phyloP scores from a whole-genome alignment of 176 grass and related monocot genomes.

The Aegilops sharonensis region DNA sequence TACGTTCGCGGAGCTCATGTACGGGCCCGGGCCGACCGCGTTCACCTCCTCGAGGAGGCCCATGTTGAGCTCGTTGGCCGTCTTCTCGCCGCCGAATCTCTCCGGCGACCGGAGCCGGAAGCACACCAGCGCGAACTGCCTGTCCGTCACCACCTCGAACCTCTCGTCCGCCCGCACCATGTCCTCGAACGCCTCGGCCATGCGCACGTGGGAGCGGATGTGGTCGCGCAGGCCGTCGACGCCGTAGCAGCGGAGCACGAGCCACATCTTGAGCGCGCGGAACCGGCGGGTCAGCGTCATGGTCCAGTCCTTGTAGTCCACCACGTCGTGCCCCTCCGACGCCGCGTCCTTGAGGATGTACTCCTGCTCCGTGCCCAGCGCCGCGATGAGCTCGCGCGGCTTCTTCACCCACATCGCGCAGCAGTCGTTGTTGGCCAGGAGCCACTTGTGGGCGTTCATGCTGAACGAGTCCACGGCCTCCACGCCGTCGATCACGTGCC shows the following conservation, averaged over 20 bases:
- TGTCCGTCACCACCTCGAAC: constrained; percentile 58
- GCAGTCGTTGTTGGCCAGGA: constrained; percentile 68
- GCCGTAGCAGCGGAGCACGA: constrained; percentile 70
- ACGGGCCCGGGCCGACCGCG: constrained; percentile 28
- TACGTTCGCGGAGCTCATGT: constrained; percentile 62
- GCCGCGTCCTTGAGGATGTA: constrained; percentile 54
- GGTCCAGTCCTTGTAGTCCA: constrained; percentile 88
- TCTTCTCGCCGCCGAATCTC: constrained; percentile 36
- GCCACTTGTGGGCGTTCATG: constrained; percentile 70
- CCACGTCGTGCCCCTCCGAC: constrained; percentile 36
- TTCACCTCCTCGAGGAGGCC: constrained; percentile 56
- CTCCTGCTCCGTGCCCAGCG: constrained; percentile 60
- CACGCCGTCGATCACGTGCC: constrained; percentile 19
- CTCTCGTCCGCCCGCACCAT: constrained; percentile 48
- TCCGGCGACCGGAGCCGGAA: constrained; percentile 40
- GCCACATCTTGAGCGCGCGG: constrained; percentile 72
- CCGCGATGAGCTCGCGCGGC: constrained; percentile 35
- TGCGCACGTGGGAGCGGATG: constrained; percentile 46
- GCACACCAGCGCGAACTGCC: constrained; percentile 62
- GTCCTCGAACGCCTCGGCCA: constrained; percentile 57
- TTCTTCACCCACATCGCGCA: constrained; percentile 62
- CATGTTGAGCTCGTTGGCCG: constrained; percentile 44
- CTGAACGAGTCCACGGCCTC: constrained; percentile 57
- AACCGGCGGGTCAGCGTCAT: constrained; percentile 61
- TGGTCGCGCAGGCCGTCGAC: constrained; percentile 41